Conservation (phyloP, 2,329 filamentous ascomycete genomes). For the Stemphylium lycopersici region DNA sequence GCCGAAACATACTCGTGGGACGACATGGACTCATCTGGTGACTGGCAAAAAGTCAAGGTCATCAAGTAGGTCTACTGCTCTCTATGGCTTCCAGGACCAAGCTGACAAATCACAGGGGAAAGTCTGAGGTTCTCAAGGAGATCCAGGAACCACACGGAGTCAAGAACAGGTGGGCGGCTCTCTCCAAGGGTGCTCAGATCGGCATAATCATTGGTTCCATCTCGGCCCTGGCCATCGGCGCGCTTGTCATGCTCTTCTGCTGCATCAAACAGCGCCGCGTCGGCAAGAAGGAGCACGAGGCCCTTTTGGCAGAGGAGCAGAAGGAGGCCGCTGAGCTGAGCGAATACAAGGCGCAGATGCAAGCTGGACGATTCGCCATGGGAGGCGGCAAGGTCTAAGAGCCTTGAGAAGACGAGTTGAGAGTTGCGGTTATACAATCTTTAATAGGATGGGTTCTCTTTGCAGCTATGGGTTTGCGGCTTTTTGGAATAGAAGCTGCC, state of each 20-base stretch:
- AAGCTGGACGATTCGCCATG: conserved; percentile 31
- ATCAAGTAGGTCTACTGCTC: conserved; percentile 45
- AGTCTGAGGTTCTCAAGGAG: conserved; percentile 44
- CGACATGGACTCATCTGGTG: conserved; percentile 22
- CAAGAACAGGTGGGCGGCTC: conserved; percentile 41
- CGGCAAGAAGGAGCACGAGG: conserved; percentile 42
- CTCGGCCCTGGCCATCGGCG: conserved; percentile 34
- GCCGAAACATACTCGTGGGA: conserved; percentile 69
- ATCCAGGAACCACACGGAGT: conserved; percentile 46
- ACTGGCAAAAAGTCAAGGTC: conserved; percentile 58
- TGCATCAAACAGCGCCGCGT: conserved; percentile 49
- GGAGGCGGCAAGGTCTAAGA: conserved; percentile 21
- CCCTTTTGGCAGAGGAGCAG: conserved; percentile 40
- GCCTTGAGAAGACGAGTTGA: neutral
- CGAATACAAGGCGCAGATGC: conserved; percentile 41
- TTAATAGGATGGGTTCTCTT: conserved; percentile 8
- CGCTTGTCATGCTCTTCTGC: conserved; percentile 42
- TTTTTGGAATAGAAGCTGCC: conserved; percentile 4
- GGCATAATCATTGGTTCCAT: conserved; percentile 43
- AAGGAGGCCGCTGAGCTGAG: conserved; percentile 48
- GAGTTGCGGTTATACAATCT: conserved; percentile 8
- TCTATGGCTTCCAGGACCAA: neutral
- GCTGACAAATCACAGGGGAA: conserved; percentile 35
- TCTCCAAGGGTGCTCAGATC: conserved; percentile 42
- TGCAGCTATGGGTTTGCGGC: conserved; percentile 3